phyloP scores from a whole-genome alignment of 2,329 filamentous ascomycete species.

The Chrysosporium keratinophilum region DNA sequence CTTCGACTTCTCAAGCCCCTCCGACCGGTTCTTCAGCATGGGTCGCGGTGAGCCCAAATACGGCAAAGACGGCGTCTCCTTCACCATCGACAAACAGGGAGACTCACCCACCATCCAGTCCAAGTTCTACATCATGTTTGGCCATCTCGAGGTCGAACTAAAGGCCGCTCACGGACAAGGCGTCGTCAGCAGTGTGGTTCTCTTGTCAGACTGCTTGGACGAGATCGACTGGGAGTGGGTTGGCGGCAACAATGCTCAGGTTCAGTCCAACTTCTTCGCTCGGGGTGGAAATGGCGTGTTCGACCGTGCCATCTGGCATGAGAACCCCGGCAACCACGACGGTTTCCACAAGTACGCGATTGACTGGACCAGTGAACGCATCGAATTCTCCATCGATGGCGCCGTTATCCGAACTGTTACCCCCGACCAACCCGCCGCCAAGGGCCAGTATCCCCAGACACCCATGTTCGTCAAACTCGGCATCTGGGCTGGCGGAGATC shows the following conservation, averaged over 20 bases:
- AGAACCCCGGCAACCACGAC: constrained; percentile 56
- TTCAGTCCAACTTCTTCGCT: constrained; percentile 97
- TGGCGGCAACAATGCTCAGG: constrained; percentile 61
- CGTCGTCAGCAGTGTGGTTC: constrained; percentile 83
- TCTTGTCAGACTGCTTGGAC: constrained; percentile 84
- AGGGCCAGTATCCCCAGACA: constrained; percentile 76
- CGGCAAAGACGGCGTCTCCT: constrained; percentile 62
- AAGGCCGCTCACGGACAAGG: constrained; percentile 79
- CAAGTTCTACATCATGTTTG: constrained; percentile 99
- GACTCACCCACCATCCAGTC: constrained; percentile 79
- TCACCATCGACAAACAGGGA: constrained; percentile 66
- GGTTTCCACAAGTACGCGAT: constrained; percentile 77
- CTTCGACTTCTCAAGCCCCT: constrained; percentile 70
- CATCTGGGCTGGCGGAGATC: constrained; percentile 82
- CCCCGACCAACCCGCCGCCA: constrained; percentile 53
- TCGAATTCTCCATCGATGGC: constrained; percentile 78
- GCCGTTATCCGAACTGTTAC: constrained; percentile 65
- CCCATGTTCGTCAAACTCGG: constrained; percentile 93
- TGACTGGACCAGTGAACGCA: constrained; percentile 78
- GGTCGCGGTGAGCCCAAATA: constrained; percentile 55
- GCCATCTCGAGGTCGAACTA: constrained; percentile 73
- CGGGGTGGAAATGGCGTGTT: constrained; percentile 79
- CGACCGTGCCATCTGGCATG: constrained; percentile 75
- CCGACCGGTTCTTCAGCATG: constrained; percentile 65
- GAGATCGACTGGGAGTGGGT: constrained; percentile 98